Base-by-base conservation (phyloP, 257 asterid genomes). In the Schizonepeta tenuifolia region DNA sequence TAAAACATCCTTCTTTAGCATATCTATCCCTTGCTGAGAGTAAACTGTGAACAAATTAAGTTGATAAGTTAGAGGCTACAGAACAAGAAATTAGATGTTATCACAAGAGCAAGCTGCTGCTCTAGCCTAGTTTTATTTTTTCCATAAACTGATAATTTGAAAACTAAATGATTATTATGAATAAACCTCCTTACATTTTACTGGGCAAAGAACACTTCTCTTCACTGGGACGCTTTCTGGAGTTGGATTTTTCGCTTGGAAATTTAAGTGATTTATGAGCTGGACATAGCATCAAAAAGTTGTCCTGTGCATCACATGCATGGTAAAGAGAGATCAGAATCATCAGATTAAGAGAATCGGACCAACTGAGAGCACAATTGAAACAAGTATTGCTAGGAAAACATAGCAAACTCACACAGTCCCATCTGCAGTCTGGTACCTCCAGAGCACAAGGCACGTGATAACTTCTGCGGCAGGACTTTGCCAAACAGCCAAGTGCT, bases 361-460 rank as follows among this genome's bases (percentile, higher is more conserved):
- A 20, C 17, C 18, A 38, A 65, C 46, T 36, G 56, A 65, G 71
- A 31, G 36, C 56, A 72, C 51, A 67, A 67, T 31, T 12, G 15
- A 75, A 73, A 58, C 9, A 24, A 26, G 57, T 6, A 67, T 22
- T 20, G 49, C 31, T 18, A 59, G 13, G 50, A 20, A 51, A 65
- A 55, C 43, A 59, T 7, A 57, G 77, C 50, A 20, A 64, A 77
- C 96, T 60, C 80, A 94, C 99, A 86, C 84, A 77, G 56, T 89
- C 90, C 97, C 97, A 91, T 88, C 93, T 86, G 88, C 98, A 94
- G 58, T 75, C 92, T 59, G 77, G 81, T 67, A 82, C 75, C 55
- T 78, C 86, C 75, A 77, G 67, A 44, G 99, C 97, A 82, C 99
- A 94, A 65, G 96, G 98, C n/a, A 82, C 84, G 1, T 94, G 99